Percentiles rank a stretch among this genome's conserved stretches.
Conservation (phyloP, 805 yeast genomes). For the Saccharomycopsis lassenensis region DNA sequence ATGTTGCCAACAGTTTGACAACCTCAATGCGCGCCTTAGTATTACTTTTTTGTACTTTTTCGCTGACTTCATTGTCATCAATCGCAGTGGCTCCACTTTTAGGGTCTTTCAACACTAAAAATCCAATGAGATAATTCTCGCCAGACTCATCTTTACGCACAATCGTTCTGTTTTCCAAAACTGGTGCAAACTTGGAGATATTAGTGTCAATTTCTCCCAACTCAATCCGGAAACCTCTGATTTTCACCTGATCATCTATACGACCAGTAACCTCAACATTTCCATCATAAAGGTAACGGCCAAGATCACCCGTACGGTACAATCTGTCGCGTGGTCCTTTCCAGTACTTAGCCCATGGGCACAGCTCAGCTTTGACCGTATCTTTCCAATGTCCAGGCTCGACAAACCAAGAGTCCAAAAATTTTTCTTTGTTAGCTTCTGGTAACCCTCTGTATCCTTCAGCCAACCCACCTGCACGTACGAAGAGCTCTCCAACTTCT, state of each 20-base stretch:
- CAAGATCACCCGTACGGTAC: constrained; percentile 95
- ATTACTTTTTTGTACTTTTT: no score
- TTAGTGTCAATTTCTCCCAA: constrained; percentile 98
- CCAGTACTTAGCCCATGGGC: no score
- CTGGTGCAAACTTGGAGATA: constrained; percentile 83
- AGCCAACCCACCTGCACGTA: constrained; percentile 95
- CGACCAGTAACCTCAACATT: constrained; percentile 97
- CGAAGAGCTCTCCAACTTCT: constrained; percentile 97
- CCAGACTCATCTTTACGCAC: constrained; percentile 87
- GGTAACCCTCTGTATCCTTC: constrained; percentile 93
- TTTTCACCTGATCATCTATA: constrained; percentile 98
- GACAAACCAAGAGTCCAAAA: constrained; percentile 85
- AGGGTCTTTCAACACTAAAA: constrained; percentile 73
- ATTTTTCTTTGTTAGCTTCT: constrained; percentile 78
- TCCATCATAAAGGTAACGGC: constrained; percentile 94
- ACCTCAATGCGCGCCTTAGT: no score
- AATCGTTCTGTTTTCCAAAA: constrained; percentile 85
- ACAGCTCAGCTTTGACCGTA: constrained; percentile 73
- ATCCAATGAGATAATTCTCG: constrained; percentile 85
- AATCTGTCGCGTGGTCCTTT: constrained; percentile 91
- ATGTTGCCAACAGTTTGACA: constrained; percentile 42
- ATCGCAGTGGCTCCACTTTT: constrained; percentile 32
- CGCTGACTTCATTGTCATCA: no score
- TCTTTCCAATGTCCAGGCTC: constrained; percentile 29
- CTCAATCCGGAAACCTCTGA: constrained; percentile 97